Evolutionary conservation across 768 basidiomycete genomes (phyloP), one percentile per base, ranked within the genome.

Genomic region (Leccinum broughii): DNA sequence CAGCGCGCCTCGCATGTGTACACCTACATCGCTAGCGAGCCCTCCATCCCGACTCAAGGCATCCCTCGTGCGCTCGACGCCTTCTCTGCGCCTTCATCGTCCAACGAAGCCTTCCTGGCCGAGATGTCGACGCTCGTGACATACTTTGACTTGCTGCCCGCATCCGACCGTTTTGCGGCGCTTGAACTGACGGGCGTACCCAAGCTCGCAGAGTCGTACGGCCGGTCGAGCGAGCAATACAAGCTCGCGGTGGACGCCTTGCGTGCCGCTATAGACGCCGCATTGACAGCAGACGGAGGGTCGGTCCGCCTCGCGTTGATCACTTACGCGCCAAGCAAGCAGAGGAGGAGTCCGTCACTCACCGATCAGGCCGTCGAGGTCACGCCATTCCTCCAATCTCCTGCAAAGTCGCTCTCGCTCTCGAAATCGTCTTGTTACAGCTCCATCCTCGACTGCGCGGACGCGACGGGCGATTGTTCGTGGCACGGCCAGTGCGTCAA

Each of bases 401-500:
- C 39, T 9, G 39, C 39, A 14, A 2, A 41, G 8, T 41, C 39
- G 39, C 39, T 41, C 8, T 17, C 39, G 17, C 39, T 81, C 56
- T 80, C 81, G 39, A 71, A 85, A 32, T 83, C 86, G 14, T 82
- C 84, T 6, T 94, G 92, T 76, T 87, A 84, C 68, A 66, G 75
- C 3, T 80, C 82, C 24, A 71, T 73, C 20, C 79, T 83, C 24
- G 72, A 77, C 1, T 94, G 92, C 72, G 75, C 69, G 28, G 84
- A 87, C 63, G 77, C 78, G 53, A 94, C 92, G 7, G 78, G 77
- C 52, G 67, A 77, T 24, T 94, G 92, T 71, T 89, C 87, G 8
- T 87, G 88, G 9, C 80, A 84, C 53, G 92, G 92, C 0, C 67
- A 82, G 62, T 94, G 92, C 65, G 78, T 82, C 17, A 70, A 78